phyloP scores from a whole-genome alignment of 306 rosid genomes.

The Pterocarpus macrocarpus region DNA sequence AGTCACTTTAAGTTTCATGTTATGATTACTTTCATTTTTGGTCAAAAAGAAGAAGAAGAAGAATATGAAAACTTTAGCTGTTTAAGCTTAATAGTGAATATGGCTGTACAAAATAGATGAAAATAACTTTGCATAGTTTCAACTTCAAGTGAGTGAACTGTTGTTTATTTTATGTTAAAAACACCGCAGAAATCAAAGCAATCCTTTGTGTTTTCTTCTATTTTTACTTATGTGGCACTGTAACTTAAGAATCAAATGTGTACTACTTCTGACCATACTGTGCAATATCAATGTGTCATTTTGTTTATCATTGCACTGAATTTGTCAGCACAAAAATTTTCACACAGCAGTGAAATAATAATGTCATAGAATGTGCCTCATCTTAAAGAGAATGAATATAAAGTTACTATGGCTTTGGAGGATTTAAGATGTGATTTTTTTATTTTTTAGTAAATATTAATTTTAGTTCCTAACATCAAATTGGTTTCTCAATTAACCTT shows the following conservation, averaged over 20 bases:
- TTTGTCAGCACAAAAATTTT: not conserved
- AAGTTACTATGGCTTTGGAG: too few relatives aligned
- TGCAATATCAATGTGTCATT: not conserved
- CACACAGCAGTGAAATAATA: not conserved
- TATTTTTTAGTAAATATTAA: too few relatives aligned
- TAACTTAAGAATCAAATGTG: not conserved
- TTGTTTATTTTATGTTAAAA: too few relatives aligned
- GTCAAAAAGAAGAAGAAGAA: not conserved
- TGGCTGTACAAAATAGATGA: too few relatives aligned
- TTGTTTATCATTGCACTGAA: not conserved
- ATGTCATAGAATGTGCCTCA: too few relatives aligned
- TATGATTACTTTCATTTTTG: slow-evolving; percentile 23
- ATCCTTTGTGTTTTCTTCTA: not conserved
- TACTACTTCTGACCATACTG: not conserved
- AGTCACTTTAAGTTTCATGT: not conserved
- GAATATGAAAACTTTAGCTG: not conserved
- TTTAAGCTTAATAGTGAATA: not conserved
- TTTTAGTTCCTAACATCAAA: too few relatives aligned
- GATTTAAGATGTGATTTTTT: too few relatives aligned
- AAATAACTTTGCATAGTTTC: too few relatives aligned
- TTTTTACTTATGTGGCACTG: not conserved
- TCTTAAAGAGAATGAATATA: too few relatives aligned
- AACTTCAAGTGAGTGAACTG: too few relatives aligned
- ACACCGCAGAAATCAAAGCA: not conserved
- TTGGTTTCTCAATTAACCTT: too few relatives aligned